Percentiles rank a stretch among this genome's conserved stretches.
These are phyloP conservation scores for Hymenoscyphus occultus DNA, from an alignment of 2,329 filamentous ascomycete genomes.

Conservation along the genomic window DNA sequence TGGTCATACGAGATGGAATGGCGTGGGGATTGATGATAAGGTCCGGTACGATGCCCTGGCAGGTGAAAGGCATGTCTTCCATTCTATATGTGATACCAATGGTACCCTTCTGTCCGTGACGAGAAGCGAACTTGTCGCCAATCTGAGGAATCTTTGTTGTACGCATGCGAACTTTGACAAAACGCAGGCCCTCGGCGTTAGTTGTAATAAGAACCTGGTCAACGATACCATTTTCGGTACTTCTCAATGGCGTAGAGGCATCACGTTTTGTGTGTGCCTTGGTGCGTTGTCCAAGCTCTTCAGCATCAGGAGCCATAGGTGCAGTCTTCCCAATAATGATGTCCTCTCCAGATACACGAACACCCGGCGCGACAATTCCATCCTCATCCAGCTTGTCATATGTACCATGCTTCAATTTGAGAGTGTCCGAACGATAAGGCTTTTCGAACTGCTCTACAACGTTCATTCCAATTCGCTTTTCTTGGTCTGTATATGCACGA, in stretches of 20 bases:
- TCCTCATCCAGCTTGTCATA: conserved; percentile 98
- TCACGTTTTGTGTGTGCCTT: conserved; percentile 90
- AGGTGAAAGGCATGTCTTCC: conserved; percentile 98
- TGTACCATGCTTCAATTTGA: conserved; percentile 89
- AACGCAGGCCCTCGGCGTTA: conserved; percentile 88
- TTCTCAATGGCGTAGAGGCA: conserved; percentile 89
- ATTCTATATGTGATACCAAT: conserved; percentile 98
- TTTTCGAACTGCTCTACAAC: conserved; percentile 95
- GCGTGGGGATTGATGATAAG: conserved; percentile 99
- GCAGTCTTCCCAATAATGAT: conserved; percentile 99
- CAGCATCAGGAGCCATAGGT: conserved; percentile 85
- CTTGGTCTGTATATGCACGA: conserved; percentile 93
- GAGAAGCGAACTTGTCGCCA: conserved; percentile 98
- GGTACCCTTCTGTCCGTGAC: conserved; percentile 98
- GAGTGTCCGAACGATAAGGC: conserved; percentile 80
- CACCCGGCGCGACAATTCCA: conserved; percentile 88
- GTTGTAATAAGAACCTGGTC: conserved; percentile 93
- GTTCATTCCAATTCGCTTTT: conserved; percentile 93
- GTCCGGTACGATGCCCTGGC: conserved; percentile 87
- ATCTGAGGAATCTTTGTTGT: conserved; percentile 99
- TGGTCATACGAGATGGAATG: conserved; percentile 99
- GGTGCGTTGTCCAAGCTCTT: conserved; percentile 89
- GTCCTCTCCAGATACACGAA: conserved; percentile 93
- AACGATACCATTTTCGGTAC: conserved; percentile 94
- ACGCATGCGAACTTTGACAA: conserved; percentile 95